Conservation (phyloP, 1,284 basidiomycete genomes). For the Neotropicomus parvogracilis region DNA sequence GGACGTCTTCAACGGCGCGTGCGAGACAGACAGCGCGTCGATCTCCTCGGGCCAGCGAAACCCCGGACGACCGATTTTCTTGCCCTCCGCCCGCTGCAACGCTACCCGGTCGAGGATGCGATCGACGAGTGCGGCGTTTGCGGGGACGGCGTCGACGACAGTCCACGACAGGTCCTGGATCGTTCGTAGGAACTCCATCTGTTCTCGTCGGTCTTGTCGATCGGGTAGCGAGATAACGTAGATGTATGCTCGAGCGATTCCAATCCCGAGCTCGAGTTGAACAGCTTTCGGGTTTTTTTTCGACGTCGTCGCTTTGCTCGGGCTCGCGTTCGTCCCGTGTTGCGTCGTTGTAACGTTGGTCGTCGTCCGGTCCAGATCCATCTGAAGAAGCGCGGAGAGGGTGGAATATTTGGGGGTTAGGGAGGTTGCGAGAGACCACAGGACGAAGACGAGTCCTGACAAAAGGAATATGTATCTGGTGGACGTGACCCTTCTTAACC, state of each 20-base stretch:
- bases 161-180: constrained; percentile 44
- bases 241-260: constrained; percentile 32
- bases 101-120: constrained; percentile 43
- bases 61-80: not conserved
- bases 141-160: constrained; percentile 47
- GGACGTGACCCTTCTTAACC: constrained; percentile 15
- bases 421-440: constrained; percentile 22
- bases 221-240: constrained; percentile 50
- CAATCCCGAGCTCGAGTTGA: constrained; percentile 16
- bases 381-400: constrained; percentile 16
- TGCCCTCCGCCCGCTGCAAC: constrained; percentile 29
- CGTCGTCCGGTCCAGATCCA: constrained; percentile 8
- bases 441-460: constrained; percentile 23
- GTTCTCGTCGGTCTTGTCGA: constrained; percentile 25
- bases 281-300: constrained; percentile 32
- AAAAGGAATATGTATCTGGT: constrained; percentile 27
- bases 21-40: constrained; percentile 32
- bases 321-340: constrained; percentile 9
- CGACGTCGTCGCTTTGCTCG: constrained; percentile 31
- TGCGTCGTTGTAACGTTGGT: not conserved
- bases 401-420: constrained; percentile 14
- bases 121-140: constrained; percentile 37
- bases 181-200: constrained; percentile 22
- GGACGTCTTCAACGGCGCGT: constrained; percentile 28
- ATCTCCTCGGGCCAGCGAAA: constrained; percentile 50